These are phyloP conservation scores for Talaromyces sp. DNA, from an alignment of 2,329 filamentous ascomycete genomes.

Conservation along the genomic window DNA sequence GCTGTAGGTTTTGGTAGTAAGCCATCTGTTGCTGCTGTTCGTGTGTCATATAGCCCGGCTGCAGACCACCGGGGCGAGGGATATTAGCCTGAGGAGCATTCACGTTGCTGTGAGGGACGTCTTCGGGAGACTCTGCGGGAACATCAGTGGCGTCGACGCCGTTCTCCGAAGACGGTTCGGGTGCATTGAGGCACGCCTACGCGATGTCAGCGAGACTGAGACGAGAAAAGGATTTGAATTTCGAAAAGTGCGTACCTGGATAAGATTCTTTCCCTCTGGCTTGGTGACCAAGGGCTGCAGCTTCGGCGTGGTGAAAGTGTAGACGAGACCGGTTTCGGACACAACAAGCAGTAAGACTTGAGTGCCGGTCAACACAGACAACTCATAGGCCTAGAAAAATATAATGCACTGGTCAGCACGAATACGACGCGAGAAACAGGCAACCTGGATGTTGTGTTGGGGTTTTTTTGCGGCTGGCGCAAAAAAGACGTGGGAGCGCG, in stretches of 20 bases:
- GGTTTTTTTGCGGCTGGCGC: neutral
- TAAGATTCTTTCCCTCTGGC: slow-evolving; percentile 97
- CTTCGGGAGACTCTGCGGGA: slow-evolving; percentile 80
- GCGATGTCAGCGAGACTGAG: slow-evolving; percentile 2
- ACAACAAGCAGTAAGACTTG: slow-evolving; percentile 95
- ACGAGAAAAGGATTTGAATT: slow-evolving; percentile 21
- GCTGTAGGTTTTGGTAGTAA: slow-evolving; percentile 74
- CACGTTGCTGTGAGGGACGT: slow-evolving; percentile 71
- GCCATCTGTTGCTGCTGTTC: slow-evolving; percentile 70
- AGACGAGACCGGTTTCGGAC: slow-evolving; percentile 93
- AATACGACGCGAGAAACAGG: neutral
- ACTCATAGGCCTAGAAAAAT: slow-evolving; percentile 76
- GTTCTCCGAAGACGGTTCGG: slow-evolving; percentile 81
- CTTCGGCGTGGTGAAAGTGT: slow-evolving; percentile 98
- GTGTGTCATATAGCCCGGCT: slow-evolving; percentile 63
- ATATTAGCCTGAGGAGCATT: slow-evolving; percentile 64
- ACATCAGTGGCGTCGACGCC: slow-evolving; percentile 70
- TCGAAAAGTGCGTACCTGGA: slow-evolving; percentile 66
- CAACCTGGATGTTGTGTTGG: neutral
- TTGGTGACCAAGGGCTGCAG: slow-evolving; percentile 97
- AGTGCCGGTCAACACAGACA: slow-evolving; percentile 94
- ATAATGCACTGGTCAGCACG: neutral
- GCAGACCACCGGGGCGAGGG: slow-evolving; percentile 61
- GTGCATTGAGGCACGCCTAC: slow-evolving; percentile 92
- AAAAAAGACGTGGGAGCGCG: slow-evolving; percentile 1